Evolutionary conservation across 352 stramenopile species (phyloP), one percentile per base, ranked within the genome.

Genomic region (Globisporangium barbulae): DNA sequence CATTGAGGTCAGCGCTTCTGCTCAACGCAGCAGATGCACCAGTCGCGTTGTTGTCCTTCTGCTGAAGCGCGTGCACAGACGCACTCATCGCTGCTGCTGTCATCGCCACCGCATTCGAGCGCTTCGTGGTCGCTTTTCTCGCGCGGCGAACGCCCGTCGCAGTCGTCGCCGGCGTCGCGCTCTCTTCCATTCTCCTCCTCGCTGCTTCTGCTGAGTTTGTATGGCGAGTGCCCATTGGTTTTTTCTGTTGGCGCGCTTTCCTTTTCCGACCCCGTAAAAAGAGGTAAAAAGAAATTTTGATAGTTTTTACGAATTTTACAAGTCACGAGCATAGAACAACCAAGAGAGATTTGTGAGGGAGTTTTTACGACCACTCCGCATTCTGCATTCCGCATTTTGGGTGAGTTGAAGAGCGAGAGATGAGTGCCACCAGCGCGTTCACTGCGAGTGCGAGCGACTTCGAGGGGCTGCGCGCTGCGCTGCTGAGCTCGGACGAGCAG

Each of bases 401-500:
- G 54, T 5, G 21, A 53, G 39, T 49, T 64, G 53, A 58, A 55
- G 42, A 19, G 4, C 21, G 25, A 9, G 50, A 28, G n/a, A 68
- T 58, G 30, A 35, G 33, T 31, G 17, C n/a, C 35, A 25, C 19
- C 45, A 33, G 6, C 12, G 53, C 25, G 31, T 55, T 79, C 37
- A 22, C 21, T 21, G 15, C 13, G 63, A 67, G 53, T 10, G 28
- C 39, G 5, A 61, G 68, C 15, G 76, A 89, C 35, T 53, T 81
- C 56, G 64, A 61, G 61, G 67, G 53, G 17, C 69, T 95, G 58
- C 74, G 73, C 41, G 42, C 52, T 0, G 76, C 62, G 64, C 78
- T 95, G 10, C 53, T 64, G 10, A 44, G 59, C 7, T 73, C 68
- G 28, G 78, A 90, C 68, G 72, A 78, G 41, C 56, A 80, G 64